Base-by-base conservation (phyloP, 257 asterid genomes). In the Verbascum thapsus region DNA sequence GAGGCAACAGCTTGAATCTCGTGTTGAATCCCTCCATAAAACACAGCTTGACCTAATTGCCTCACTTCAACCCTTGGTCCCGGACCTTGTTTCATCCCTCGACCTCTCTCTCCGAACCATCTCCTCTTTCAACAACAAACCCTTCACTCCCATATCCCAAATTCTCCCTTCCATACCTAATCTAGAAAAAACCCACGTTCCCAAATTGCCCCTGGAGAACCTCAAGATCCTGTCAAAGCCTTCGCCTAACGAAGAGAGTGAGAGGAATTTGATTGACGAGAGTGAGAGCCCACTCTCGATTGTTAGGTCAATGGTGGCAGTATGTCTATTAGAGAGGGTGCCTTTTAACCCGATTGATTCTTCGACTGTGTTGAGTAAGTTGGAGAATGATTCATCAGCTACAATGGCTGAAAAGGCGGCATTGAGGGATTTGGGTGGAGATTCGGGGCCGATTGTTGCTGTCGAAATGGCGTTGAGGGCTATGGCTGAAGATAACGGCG, bases 391-490 rank as follows among this genome's bases (percentile, higher is more conserved):
- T 75, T 61, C 84, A 17, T 77, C 84, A 0, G 81, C 83, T 0
- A 80, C 78, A 8, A 49, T 45, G 0, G 81, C 86, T 0, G 96
- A 92, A 69, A 80, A 64, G 83, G 85, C 85, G 4, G 97, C 94
- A 0, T 69, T 92, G 72, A 78, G 96, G 78, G 98, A 92, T 65
- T 71, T 88, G 15, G 96, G 97, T 7, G 98, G 97, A 42, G 96
- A 89, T 69, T 68, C 85, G 0, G 97, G 97, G 53, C 65, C 85
- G 0, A 82, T 92, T 40, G 45, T 75, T 34, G 94, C 98, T 0
- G 98, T 92, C 55, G 98, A 92, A 88, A 86, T 82, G 89, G 98
- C 98, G 0, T 59, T 92, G 76, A 76, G 87, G 76, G 83, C 94
- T 4, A 88, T 92, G 87, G 96, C 78, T 0, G 98, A 87, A 77